Percentiles rank a stretch among this genome's conserved stretches.
These are phyloP conservation scores for Kokia cookei DNA, from an alignment of 441 rosid species.

Conservation along the genomic window DNA sequence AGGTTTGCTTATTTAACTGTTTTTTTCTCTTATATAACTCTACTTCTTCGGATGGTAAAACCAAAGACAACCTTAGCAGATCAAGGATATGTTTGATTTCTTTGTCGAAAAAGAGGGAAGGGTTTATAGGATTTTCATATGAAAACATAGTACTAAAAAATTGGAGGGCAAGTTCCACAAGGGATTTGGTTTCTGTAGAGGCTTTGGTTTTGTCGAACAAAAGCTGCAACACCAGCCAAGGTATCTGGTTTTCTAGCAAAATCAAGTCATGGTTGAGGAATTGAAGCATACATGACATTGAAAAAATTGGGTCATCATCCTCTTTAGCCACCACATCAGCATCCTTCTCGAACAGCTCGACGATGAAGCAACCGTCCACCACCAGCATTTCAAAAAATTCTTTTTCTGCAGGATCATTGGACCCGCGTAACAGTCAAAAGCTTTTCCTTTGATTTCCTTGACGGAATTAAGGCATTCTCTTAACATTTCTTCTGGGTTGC, in stretches of 20 bases:
- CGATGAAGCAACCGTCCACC: background rate
- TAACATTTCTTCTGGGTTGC: background rate
- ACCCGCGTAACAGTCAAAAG: background rate
- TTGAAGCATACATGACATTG: background rate
- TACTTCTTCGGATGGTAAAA: background rate
- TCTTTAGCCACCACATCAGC: background rate
- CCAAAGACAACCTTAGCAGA: background rate
- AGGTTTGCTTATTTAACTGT: background rate
- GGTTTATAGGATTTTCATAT: background rate
- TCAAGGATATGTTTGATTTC: background rate
- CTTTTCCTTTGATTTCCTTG: background rate
- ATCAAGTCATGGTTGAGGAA: constrained; percentile 4
- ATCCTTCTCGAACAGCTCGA: background rate
- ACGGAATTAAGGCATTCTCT: background rate
- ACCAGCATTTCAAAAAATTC: background rate
- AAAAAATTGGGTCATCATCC: constrained; percentile 1
- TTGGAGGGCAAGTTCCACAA: background rate
- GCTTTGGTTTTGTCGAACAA: background rate
- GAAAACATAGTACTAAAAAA: background rate
- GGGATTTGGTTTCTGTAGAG: background rate
- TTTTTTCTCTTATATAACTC: too few relatives aligned
- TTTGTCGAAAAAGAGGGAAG: background rate
- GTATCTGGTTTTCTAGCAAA: constrained; percentile 7
- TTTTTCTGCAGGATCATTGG: background rate
- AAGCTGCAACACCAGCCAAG: background rate